A percentile compares a stretch with the other conserved stretches of the same genome.
phyloP scores from a whole-genome alignment of 495 filamentous ascomycete species.

The Lichenothelia convexa region DNA sequence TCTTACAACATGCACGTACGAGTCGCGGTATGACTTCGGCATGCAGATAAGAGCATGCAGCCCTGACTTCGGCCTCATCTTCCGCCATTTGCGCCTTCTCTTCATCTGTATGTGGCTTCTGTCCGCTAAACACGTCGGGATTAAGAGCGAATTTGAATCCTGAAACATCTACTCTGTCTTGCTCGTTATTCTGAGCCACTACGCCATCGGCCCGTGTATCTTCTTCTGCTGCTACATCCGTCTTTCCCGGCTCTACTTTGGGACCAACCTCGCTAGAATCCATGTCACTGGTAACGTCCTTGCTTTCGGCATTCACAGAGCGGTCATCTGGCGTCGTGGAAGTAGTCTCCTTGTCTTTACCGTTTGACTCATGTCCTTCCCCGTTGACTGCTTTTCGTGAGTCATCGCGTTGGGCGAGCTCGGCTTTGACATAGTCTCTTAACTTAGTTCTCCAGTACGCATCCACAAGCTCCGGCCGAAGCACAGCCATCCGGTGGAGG shows the following conservation, averaged over 20 bases:
- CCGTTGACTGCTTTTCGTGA: not conserved
- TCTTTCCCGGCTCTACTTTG: conserved; percentile 3
- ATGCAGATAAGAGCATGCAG: conserved; percentile 61
- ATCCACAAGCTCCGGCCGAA: conserved; percentile 80
- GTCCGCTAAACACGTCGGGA: conserved; percentile 87
- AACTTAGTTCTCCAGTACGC: conserved; percentile 66
- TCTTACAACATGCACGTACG: conserved; percentile 10
- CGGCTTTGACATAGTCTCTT: conserved; percentile 61
- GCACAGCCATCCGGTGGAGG: conserved; percentile 86
- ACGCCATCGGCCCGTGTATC: conserved; percentile 5
- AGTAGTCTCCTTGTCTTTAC: not conserved
- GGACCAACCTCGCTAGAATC: no score
- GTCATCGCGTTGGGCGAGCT: conserved; percentile 38
- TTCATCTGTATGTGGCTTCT: conserved; percentile 72
- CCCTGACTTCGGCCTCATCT: conserved; percentile 78
- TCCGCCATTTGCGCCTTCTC: conserved; percentile 70
- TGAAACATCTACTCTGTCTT: conserved; percentile 60
- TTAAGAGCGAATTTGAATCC: conserved; percentile 79
- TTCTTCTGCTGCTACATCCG: conserved; percentile 4
- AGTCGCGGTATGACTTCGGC: conserved; percentile 55
- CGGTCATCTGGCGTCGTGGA: no score
- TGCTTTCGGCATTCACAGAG: no score
- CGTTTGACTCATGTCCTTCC: not conserved
- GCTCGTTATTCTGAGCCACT: conserved; percentile 16
- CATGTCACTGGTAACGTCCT: no score